phyloP scores from a whole-genome alignment of 163 green algal genomes.

The Scenedesmus sp. region DNA sequence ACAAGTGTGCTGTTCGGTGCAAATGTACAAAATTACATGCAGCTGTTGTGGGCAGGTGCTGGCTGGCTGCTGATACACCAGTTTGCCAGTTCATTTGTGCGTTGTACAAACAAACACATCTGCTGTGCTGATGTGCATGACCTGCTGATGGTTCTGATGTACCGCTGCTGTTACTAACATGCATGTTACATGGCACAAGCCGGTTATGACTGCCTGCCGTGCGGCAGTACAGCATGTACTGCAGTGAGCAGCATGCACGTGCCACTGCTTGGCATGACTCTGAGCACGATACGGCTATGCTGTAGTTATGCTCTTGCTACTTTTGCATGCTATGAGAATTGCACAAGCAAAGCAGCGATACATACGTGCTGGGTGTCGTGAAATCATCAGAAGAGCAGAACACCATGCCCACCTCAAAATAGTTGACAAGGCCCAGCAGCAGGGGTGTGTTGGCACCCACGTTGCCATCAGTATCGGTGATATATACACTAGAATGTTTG shows the following conservation, averaged over 20 bases:
- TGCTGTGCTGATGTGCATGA: background rate
- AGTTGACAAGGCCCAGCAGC: constrained; percentile 76
- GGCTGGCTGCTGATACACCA: background rate
- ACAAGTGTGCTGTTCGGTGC: background rate
- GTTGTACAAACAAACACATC: too few relatives aligned
- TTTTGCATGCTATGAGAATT: background rate
- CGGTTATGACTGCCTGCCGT: background rate
- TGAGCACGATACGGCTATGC: background rate
- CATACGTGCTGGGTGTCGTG: background rate
- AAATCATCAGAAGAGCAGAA: background rate
- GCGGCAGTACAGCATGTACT: constrained; percentile 1
- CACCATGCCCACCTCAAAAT: constrained; percentile 68
- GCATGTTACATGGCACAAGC: background rate
- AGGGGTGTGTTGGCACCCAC: constrained; percentile 58
- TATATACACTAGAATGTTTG: constrained; percentile 30
- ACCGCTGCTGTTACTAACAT: background rate
- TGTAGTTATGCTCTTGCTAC: background rate
- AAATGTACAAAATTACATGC: background rate
- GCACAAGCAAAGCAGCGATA: background rate
- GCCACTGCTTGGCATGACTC: background rate
- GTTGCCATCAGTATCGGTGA: constrained; percentile 36
- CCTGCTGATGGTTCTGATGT: background rate
- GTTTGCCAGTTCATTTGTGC: too few relatives aligned
- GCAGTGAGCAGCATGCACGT: background rate
- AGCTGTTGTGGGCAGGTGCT: background rate